Conservation (phyloP, 208 protist genomes). For the Leishmania arabica region DNA sequence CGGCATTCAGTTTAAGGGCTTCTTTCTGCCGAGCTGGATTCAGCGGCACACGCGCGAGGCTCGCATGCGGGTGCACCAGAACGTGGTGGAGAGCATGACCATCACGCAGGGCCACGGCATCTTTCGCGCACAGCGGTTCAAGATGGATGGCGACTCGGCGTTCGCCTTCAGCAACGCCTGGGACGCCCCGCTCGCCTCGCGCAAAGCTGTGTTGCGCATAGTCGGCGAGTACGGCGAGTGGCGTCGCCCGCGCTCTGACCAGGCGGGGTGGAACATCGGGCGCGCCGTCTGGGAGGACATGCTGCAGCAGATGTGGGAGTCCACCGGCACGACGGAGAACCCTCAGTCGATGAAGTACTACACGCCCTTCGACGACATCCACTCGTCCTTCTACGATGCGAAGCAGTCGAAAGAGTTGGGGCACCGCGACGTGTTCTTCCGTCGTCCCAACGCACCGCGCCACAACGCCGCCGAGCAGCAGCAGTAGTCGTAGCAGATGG, state of each 20-base stretch:
- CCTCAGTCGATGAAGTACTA: slow-evolving; percentile 94
- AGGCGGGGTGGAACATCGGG: slow-evolving; percentile 83
- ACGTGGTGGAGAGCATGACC: slow-evolving; percentile 91
- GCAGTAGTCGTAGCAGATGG: background rate
- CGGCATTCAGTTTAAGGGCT: slow-evolving; percentile 92
- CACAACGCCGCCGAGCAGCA: slow-evolving; percentile 78
- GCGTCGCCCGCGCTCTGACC: slow-evolving; percentile 77
- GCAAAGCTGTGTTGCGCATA: slow-evolving; percentile 89
- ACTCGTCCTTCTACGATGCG: slow-evolving; percentile 74
- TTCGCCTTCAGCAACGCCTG: slow-evolving; percentile 92
- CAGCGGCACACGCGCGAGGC: slow-evolving; percentile 82
- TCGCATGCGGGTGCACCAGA: slow-evolving; percentile 88
- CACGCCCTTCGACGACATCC: slow-evolving; percentile 87
- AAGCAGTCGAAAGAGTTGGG: slow-evolving; percentile 90
- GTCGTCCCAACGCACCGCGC: slow-evolving; percentile 78
- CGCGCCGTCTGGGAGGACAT: slow-evolving; percentile 88
- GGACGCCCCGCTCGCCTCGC: slow-evolving; percentile 82
- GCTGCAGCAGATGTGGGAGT: slow-evolving; percentile 88
- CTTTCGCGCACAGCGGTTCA: slow-evolving; percentile 90
- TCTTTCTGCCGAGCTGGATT: slow-evolving; percentile 93
- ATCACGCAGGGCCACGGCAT: slow-evolving; percentile 88
- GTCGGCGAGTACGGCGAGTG: slow-evolving; percentile 93
- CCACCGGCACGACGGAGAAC: slow-evolving; percentile 77
- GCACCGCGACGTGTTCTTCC: slow-evolving; percentile 88
- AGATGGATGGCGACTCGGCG: slow-evolving; percentile 85